Percentiles rank a stretch among this genome's conserved stretches.
phyloP scores from a whole-genome alignment of 495 filamentous ascomycete species.

The Neurospora discreta region DNA sequence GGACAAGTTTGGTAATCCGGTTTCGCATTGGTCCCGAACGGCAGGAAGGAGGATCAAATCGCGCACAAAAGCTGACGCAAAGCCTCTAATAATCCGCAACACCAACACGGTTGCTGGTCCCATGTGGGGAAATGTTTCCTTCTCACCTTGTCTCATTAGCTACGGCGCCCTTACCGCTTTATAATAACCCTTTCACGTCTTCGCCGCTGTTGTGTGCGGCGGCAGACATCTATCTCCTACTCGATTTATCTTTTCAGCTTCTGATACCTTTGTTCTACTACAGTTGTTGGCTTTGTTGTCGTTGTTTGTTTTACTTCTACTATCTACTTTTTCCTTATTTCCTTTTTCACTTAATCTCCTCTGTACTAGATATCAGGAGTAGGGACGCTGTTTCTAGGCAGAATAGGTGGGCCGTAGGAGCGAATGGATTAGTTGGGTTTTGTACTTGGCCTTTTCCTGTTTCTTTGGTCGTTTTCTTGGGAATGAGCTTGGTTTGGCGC shows the following conservation, averaged over 20 bases:
- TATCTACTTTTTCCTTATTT: background rate
- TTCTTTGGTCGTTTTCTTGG: background rate
- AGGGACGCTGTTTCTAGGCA: background rate
- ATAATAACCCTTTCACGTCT: slow-evolving; percentile 24
- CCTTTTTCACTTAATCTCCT: background rate
- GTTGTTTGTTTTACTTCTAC: background rate
- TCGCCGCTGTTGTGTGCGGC: slow-evolving; percentile 3
- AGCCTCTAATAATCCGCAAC: slow-evolving; percentile 32
- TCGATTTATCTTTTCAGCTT: background rate
- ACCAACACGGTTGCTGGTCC: slow-evolving; percentile 42
- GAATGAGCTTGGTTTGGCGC: background rate
- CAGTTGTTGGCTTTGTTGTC: background rate
- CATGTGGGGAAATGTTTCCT: slow-evolving; percentile 29
- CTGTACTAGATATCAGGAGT: background rate
- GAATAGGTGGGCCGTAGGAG: background rate
- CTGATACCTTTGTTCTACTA: slow-evolving; percentile 24
- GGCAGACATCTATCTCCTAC: background rate
- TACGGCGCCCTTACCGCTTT: slow-evolving; percentile 33
- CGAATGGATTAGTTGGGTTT: background rate
- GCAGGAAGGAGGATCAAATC: slow-evolving; percentile 4
- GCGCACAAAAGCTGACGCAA: slow-evolving; percentile 33
- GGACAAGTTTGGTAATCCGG: slow-evolving; percentile 33
- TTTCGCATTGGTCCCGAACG: slow-evolving; percentile 27
- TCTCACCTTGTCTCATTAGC: slow-evolving; percentile 39
- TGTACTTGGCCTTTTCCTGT: background rate